These are phyloP conservation scores for Setomelanomma holmii DNA, from an alignment of 2,329 filamentous ascomycete genomes.

Conservation along the genomic window DNA sequence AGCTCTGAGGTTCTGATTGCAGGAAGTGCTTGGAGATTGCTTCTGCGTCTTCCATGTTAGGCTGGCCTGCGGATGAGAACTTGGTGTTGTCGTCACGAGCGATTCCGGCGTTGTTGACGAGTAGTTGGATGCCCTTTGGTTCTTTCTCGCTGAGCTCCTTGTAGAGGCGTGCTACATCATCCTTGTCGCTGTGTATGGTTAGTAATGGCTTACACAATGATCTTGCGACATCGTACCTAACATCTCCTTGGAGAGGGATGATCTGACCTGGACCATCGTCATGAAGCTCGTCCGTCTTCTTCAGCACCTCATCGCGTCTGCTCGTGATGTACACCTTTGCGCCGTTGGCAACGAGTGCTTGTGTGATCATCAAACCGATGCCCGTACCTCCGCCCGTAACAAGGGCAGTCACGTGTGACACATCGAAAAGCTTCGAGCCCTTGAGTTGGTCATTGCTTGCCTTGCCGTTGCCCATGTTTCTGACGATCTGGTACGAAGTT, in stretches of 20 bases:
- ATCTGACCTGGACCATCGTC: conserved; percentile 56
- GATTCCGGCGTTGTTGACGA: conserved; percentile 63
- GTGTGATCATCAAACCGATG: conserved; percentile 69
- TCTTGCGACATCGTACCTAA: conserved; percentile 27
- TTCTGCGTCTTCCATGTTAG: conserved; percentile 56
- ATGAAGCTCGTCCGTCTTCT: conserved; percentile 56
- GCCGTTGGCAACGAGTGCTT: conserved; percentile 68
- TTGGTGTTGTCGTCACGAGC: conserved; percentile 61
- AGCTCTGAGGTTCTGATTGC: conserved; percentile 55
- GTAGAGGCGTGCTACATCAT: conserved; percentile 53
- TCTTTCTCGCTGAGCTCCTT: conserved; percentile 55
- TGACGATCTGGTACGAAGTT: conserved; percentile 26
- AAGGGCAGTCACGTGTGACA: conserved; percentile 54
- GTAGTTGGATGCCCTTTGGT: conserved; percentile 60
- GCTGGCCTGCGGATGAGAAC: conserved; percentile 57
- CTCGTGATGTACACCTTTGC: conserved; percentile 57
- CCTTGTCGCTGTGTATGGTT: conserved; percentile 51
- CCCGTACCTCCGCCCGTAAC: conserved; percentile 57
- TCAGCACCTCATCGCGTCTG: conserved; percentile 41
- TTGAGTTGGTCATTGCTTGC: conserved; percentile 51
- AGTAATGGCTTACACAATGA: not conserved
- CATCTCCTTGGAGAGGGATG: conserved; percentile 45
- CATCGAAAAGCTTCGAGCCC: conserved; percentile 54
- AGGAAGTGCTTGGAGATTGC: conserved; percentile 61
- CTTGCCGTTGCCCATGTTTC: conserved; percentile 44